Evolutionary conservation across 345 rosid species (phyloP), one percentile per base, ranked within the genome.

Genomic region (Lenwebbia sp.): DNA sequence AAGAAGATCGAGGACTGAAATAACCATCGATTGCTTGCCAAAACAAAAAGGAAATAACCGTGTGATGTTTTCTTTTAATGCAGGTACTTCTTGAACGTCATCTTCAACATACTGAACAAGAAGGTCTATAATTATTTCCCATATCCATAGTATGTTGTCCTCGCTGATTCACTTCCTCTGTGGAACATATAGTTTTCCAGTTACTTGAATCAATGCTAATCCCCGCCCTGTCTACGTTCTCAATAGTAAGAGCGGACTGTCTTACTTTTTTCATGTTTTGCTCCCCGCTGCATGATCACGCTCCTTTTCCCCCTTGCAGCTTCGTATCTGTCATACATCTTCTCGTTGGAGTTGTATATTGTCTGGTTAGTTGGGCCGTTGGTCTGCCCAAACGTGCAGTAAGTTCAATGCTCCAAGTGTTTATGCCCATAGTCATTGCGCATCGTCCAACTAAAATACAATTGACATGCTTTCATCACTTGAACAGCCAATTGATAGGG

Each of bases 371-470:
- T 90, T 96, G 99, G 99, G 86, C 93, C 9, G 94, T 96, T 85
- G 99, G 98, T 60, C 98, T 97, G 75, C 99, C 99, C 28, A 96
- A 95, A 92, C 95, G 99, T 14, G 99, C 99, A 44, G 99, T 97
- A 91, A 94, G 98, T 85, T 78, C 70, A 65, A 50, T 33, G 13
- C 78, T 33, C 78, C 0, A 3, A 70, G 25, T 70, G 78, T 70
- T 33, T 33, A 22, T 55, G 78, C 41, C 78, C 78, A 19, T 70
- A 33, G 47, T 21, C 78, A 4, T 22, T 19, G 44, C 3, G 10
- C 78, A 33, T 33, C 3, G 44, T 33, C 47, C 78, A 40, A 33
- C 78, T 70, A 19, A 33, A 70, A 70, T 33, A 15, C 47, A 10
- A 70, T 70, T 70, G 47, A 70, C 47, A 17, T 17, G 44, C 44